Base-by-base conservation (phyloP, 371 early-diverging fungal species). In the Mortierella sp. region DNA sequence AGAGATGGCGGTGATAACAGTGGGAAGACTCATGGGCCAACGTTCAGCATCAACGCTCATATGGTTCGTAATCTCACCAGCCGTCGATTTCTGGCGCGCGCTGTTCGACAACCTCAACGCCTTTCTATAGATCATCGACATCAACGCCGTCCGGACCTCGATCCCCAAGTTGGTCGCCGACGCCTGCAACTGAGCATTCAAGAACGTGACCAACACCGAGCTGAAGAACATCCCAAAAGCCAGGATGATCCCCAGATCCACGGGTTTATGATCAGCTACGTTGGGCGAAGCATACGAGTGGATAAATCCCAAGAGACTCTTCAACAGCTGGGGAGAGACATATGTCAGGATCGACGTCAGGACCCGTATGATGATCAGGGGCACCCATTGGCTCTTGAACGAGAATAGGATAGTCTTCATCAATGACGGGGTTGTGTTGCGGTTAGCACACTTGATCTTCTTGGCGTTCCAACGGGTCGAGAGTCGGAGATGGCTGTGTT, bases 41-140 rank as follows among this genome's bases (percentile, higher is more conserved):
- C 76, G 72, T 22, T 80, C 80, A 14, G 76, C 76, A 72, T 80
- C 80, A 2, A 80, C 80, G 8, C 68, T 63, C 97, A 96, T 96
- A 58, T 91, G 91, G 74, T 97, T 98, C 19, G 95, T 78, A 71
- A 97, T 97, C 78, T 94, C 85, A 13, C 88, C 78, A 1, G 80
- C 91, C 37, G 96, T 96, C n/a, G 92, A 94, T 63, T 88, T 89
- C 85, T 96, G 96, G 4, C 96, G 90, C 53, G 95, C 91, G 7
- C 88, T 87, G 77, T 92, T 96, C 34, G 95, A 95, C 19, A 98
- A 88, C 5, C 88, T 85, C 70, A 97, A 79, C 0, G 96, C 88
- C 81, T 98, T 98, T 75, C 91, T 91, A 80, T 97, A 98, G 43
- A 98, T 92, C 26, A 96, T 91, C 0, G 97, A 93, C 44, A 94